Percentiles rank a stretch among this genome's conserved stretches.
Evolutionary conservation across 1,284 basidiomycete genomes (phyloP).

Genomic region (Xerocomus minutiporus): DNA sequence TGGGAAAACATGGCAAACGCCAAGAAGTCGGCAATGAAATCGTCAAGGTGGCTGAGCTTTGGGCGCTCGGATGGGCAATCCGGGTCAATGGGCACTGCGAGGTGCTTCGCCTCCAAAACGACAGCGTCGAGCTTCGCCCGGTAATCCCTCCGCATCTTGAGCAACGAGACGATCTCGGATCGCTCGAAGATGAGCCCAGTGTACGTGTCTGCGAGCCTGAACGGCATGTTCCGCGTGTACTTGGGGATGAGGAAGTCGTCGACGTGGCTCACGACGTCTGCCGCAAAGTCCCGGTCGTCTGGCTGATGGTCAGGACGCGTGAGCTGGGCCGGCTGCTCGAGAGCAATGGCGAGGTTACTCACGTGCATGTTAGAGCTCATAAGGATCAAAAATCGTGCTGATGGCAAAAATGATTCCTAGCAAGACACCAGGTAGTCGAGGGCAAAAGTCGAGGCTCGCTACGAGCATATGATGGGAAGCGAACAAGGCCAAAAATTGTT

Average conservation of each 20-base stretch:
- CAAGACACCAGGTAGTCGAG: neutral
- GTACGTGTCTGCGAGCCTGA: conserved; percentile 25
- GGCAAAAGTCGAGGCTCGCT: neutral
- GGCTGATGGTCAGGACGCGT: neutral
- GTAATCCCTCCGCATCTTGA: conserved; percentile 14
- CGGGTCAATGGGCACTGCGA: neutral
- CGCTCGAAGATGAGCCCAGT: conserved; percentile 21
- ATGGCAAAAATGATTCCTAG: neutral
- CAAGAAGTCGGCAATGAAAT: conserved; percentile 18
- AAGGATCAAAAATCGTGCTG: neutral
- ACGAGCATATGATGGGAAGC: neutral
- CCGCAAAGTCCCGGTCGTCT: conserved; percentile 6
- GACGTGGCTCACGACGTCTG: conserved; percentile 10
- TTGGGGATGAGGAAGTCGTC: conserved; percentile 15
- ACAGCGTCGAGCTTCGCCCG: conserved; percentile 7
- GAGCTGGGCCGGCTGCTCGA: too few relatives aligned
- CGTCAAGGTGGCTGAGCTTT: conserved; percentile 7
- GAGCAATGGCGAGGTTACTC: neutral
- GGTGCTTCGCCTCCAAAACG: conserved; percentile 7
- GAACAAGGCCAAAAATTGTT: neutral
- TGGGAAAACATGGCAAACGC: conserved; percentile 26
- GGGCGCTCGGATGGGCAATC: conserved; percentile 6
- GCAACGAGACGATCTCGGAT: conserved; percentile 15
- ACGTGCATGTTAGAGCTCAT: conserved; percentile 4
- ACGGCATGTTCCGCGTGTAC: conserved; percentile 20